These are phyloP conservation scores for Blastobotrys apis DNA, from an alignment of 1,139 yeast genomes.

Conservation along the genomic window DNA sequence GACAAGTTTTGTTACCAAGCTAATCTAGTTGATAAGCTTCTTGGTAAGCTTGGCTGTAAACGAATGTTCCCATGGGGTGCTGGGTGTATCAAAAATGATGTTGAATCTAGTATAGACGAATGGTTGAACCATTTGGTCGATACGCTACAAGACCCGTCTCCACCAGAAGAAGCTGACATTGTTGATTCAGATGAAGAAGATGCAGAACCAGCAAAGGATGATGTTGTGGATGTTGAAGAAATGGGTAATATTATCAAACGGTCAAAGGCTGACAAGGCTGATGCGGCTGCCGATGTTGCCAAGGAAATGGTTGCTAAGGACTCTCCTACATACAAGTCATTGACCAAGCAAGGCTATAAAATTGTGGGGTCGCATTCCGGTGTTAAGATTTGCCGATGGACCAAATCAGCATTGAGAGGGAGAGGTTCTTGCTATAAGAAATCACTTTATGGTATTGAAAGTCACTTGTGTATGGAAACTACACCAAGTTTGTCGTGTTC, in stretches of 20 bases:
- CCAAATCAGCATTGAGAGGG: constrained; percentile 88
- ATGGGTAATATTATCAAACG: constrained; percentile 60
- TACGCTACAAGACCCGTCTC: constrained; percentile 61
- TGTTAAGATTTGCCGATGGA: constrained; percentile 94
- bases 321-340: constrained; percentile 82
- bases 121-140: constrained; percentile 63
- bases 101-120: constrained; percentile 54
- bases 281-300: constrained; percentile 34
- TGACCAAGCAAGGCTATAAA: constrained; percentile 90
- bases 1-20: constrained; percentile 87
- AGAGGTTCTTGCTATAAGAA: constrained; percentile 92
- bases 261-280: constrained; percentile 21
- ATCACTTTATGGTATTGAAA: constrained; percentile 85
- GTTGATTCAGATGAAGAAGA: constrained; percentile 46
- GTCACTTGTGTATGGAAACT: constrained; percentile 89
- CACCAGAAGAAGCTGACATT: constrained; percentile 40
- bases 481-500: constrained; percentile 93
- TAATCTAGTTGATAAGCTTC: constrained; percentile 62
- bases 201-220: constrained; percentile 27
- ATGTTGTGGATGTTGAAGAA: constrained; percentile 77
- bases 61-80: constrained; percentile 82
- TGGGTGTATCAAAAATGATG: constrained; percentile 72
- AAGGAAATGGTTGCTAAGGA: constrained; percentile 89
- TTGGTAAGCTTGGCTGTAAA: constrained; percentile 80
- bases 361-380: constrained; percentile 95